A percentile compares a stretch with the other conserved stretches of the same genome.
These are phyloP conservation scores for Jaminaea rosea DNA, from an alignment of 1,284 basidiomycete species.

Conservation along the genomic window DNA sequence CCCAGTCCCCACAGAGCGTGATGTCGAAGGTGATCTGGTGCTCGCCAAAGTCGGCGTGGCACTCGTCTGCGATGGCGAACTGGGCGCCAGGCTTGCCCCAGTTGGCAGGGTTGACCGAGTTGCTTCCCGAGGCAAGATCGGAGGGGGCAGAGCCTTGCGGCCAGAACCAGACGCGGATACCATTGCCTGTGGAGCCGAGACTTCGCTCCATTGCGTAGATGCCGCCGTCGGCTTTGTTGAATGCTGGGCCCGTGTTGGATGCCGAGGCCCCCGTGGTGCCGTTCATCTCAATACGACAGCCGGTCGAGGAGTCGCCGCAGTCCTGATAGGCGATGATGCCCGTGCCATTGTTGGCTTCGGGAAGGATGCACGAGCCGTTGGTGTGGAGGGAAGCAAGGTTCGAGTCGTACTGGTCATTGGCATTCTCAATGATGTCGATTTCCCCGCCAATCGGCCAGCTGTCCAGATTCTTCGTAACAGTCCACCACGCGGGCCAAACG, in stretches of 20 bases:
- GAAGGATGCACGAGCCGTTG: conserved; percentile 18
- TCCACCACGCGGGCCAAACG: conserved; percentile 46
- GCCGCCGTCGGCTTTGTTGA: conserved; percentile 38
- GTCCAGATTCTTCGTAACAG: conserved; percentile 25
- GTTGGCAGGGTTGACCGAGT: conserved; percentile 17
- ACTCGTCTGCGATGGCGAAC: conserved; percentile 24
- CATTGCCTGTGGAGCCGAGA: conserved; percentile 31
- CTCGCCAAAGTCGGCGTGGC: conserved; percentile 25
- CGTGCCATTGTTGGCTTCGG: conserved; percentile 7
- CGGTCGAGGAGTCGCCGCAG: conserved; percentile 28
- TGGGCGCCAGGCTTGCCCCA: conserved; percentile 36
- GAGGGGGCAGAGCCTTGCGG: conserved; percentile 11
- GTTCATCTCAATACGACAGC: conserved; percentile 36
- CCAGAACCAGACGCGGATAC: conserved; percentile 43
- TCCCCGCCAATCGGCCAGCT: conserved; percentile 41
- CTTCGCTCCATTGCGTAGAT: conserved; percentile 41
- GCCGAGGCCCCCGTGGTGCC: conserved; percentile 7
- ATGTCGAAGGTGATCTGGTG: conserved; percentile 41
- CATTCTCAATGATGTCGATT: conserved; percentile 44
- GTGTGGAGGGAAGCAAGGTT: conserved; percentile 36
- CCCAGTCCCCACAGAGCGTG: conserved; percentile 42
- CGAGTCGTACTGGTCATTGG: conserved; percentile 32
- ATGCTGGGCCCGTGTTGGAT: conserved; percentile 23
- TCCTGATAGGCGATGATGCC: conserved; percentile 26
- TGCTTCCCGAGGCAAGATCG: conserved; percentile 20